Conservation (phyloP, 345 rosid genomes). For the Salix viminalis region DNA sequence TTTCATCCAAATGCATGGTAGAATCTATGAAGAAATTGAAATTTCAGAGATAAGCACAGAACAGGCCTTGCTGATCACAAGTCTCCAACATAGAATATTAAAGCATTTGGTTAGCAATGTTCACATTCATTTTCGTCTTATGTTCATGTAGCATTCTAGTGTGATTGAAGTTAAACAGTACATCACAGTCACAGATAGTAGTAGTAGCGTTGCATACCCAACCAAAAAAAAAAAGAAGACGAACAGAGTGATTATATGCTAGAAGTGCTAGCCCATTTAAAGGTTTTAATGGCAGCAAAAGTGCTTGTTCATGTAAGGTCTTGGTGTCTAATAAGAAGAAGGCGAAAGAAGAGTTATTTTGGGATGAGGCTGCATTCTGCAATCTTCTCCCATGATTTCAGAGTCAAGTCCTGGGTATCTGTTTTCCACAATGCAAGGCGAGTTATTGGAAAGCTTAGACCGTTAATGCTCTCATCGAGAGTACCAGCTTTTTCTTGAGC, state of each 20-base stretch:
- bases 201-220: not conserved
- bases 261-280: not conserved
- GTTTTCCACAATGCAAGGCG: conserved; percentile 63
- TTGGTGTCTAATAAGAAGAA: not conserved
- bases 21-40: too few species aligned
- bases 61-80: too few species aligned
- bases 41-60: too few species aligned
- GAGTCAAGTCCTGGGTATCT: conserved; percentile 52
- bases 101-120: too few species aligned
- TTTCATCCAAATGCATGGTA: too few species aligned
- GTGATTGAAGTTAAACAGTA: not conserved
- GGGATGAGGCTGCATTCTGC: conserved; percentile 47
- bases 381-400: conserved; percentile 74
- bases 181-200: not conserved
- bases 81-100: too few species aligned
- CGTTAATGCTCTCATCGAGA: conserved; percentile 48
- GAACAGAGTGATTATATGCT: not conserved
- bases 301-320: not conserved
- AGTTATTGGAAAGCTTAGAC: conserved; percentile 49
- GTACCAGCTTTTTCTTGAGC: conserved; percentile 54
- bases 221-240: not conserved
- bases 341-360: conserved; percentile 19
- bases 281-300: too few species aligned
- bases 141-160: too few species aligned
- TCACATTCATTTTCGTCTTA: too few species aligned